A percentile compares a stretch with the other conserved stretches of the same genome.
Evolutionary conservation across 2,329 filamentous ascomycete genomes (phyloP).

Genomic region (Claviceps humidiphila): DNA sequence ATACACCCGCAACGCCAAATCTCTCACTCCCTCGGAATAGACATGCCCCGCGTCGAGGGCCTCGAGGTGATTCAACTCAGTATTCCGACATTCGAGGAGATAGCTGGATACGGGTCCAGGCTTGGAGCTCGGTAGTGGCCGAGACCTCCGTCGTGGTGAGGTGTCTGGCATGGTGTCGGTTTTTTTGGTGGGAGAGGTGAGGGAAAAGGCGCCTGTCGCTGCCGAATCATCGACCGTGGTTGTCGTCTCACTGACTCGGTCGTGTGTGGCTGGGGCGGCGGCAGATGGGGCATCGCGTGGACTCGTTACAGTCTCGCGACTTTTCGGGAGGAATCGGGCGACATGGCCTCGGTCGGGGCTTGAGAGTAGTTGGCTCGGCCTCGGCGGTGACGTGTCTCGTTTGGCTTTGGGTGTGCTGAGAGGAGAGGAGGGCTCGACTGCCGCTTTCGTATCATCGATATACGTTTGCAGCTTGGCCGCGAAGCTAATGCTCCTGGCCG

Average conservation of each 20-base stretch:
- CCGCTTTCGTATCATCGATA: neutral
- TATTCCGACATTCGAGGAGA: constrained; percentile 48
- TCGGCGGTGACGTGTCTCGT: constrained; percentile 30
- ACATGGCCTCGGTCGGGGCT: constrained; percentile 35
- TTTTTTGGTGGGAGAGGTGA: neutral
- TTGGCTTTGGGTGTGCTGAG: constrained; percentile 16
- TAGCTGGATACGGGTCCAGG: constrained; percentile 42
- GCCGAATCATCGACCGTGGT: neutral
- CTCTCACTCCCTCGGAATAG: constrained; percentile 52
- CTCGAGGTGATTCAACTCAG: constrained; percentile 48
- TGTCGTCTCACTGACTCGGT: no score
- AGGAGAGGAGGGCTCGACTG: neutral
- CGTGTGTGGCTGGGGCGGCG: no score
- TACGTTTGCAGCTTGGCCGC: neutral
- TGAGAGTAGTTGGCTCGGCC: constrained; percentile 24
- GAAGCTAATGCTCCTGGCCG: neutral
- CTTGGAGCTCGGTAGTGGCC: constrained; percentile 28
- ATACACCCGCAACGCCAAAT: constrained; percentile 34
- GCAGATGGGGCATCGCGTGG: constrained; percentile 43
- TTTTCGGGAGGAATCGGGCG: constrained; percentile 47
- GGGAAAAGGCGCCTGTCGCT: neutral
- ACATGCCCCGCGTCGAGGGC: constrained; percentile 52
- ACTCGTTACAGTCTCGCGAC: constrained; percentile 46
- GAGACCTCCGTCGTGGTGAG: constrained; percentile 26
- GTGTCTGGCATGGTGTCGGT: constrained; percentile 28